phyloP scores from a whole-genome alignment of 768 basidiomycete genomes.

The Suillus fuscotomentosus region DNA sequence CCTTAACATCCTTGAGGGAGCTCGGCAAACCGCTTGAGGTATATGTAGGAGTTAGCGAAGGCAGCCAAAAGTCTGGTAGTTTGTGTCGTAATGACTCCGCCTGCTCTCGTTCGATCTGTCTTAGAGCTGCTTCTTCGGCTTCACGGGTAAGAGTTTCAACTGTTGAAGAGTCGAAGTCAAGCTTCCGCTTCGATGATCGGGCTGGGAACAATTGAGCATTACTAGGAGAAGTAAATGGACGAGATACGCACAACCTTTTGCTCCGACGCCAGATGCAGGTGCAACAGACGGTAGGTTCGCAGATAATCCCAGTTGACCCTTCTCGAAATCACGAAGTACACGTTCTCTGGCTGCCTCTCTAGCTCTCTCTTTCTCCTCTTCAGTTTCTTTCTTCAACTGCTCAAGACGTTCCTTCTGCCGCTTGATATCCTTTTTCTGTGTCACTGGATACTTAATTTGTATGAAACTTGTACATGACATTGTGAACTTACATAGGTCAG shows the following conservation, averaged over 20 bases:
- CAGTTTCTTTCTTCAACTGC: constrained; percentile 72
- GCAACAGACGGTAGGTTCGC: constrained; percentile 31
- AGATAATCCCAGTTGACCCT: constrained; percentile 74
- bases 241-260: constrained; percentile 36
- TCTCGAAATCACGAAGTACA: constrained; percentile 88
- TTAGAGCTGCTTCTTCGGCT: constrained; percentile 86
- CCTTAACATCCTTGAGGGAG: constrained; percentile 75
- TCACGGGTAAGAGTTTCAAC: constrained; percentile 72
- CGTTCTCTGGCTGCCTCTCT: constrained; percentile 80
- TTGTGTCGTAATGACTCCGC: constrained; percentile 83
- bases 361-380: constrained; percentile 69
- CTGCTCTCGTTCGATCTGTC: constrained; percentile 81
- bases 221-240: not conserved
- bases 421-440: constrained; percentile 92
- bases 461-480: constrained; percentile 3
- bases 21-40: constrained; percentile 57
- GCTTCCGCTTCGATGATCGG: constrained; percentile 77
- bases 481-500: constrained; percentile 66
- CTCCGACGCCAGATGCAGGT: constrained; percentile 37
- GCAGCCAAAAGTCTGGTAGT: constrained; percentile 97
- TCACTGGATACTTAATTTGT: constrained; percentile 46
- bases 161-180: constrained; percentile 72
- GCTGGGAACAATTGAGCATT: constrained; percentile 32
- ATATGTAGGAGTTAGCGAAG: constrained; percentile 86
- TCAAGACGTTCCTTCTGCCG: constrained; percentile 82